Evolutionary conservation across 2,329 filamentous ascomycete species (phyloP).

Genomic region (Akanthomyces dipterigenus): DNA sequence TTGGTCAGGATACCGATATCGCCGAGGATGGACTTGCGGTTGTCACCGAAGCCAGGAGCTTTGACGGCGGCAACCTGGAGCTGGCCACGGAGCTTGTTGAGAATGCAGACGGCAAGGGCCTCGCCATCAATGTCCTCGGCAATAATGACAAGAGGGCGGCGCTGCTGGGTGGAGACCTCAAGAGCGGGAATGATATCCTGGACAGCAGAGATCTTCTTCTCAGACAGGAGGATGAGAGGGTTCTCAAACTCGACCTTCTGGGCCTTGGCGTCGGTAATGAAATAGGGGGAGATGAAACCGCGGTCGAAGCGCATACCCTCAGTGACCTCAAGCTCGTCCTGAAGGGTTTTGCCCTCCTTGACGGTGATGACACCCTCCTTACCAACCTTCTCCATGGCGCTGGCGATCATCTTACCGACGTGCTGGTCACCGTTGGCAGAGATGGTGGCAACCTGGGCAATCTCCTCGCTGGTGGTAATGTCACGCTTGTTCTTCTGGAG

Average conservation of each 20-base stretch:
- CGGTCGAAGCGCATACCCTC: conserved; percentile 99
- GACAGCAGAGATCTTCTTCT: conserved; percentile 99
- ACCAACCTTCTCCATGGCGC: conserved; percentile 99
- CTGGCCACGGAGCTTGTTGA: conserved; percentile 99
- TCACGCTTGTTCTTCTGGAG: conserved; percentile 94
- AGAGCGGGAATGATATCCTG: conserved; percentile 98
- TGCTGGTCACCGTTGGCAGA: conserved; percentile 94
- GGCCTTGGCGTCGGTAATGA: conserved; percentile 98
- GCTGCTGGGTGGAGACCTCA: conserved; percentile 91
- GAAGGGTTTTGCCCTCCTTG: conserved; percentile 98
- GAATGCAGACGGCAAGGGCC: conserved; percentile 95
- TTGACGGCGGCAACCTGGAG: conserved; percentile 98
- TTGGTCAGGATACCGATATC: conserved; percentile 95
- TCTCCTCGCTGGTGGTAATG: conserved; percentile 94
- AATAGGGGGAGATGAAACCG: conserved; percentile 97
- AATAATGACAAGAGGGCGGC: conserved; percentile 94
- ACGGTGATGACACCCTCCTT: conserved; percentile 99
- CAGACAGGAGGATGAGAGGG: conserved; percentile 93
- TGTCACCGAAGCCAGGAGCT: conserved; percentile 98
- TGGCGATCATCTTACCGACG: conserved; percentile 92
- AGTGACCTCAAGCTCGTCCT: conserved; percentile 96
- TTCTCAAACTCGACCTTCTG: conserved; percentile 99
- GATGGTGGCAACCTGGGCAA: conserved; percentile 97
- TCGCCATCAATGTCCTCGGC: conserved; percentile 99
- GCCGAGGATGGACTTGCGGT: conserved; percentile 98